These are phyloP conservation scores for Boletus rubropictus DNA, from an alignment of 768 basidiomycete genomes.

Conservation along the genomic window DNA sequence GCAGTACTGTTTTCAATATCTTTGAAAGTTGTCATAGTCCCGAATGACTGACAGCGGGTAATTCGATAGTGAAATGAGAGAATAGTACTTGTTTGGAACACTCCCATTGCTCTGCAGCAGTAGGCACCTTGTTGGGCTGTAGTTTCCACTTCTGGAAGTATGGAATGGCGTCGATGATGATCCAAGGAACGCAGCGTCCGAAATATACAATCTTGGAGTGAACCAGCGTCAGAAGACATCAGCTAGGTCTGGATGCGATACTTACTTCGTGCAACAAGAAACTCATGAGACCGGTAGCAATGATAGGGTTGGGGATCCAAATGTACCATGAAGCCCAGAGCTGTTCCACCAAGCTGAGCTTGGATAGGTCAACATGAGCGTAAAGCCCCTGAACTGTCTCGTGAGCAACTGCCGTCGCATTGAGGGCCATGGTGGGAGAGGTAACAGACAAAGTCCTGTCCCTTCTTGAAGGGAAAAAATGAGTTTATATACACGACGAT, in stretches of 20 bases:
- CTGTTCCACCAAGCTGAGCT: constrained; percentile 66
- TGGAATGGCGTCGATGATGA: constrained; percentile 89
- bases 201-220: constrained; percentile 82
- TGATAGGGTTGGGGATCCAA: constrained; percentile 78
- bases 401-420: constrained; percentile 32
- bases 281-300: constrained; percentile 91
- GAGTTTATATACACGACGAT: constrained; percentile 9
- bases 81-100: constrained; percentile 92
- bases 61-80: constrained; percentile 93
- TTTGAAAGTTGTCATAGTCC: not conserved
- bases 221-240: not conserved
- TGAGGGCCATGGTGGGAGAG: constrained; percentile 37
- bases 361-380: constrained; percentile 50
- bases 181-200: constrained; percentile 91
- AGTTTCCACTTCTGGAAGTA: constrained; percentile 95
- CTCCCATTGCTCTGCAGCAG: constrained; percentile 82
- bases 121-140: constrained; percentile 80
- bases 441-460: not conserved
- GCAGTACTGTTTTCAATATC: not conserved
- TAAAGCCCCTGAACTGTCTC: constrained; percentile 44
- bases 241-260: not conserved
- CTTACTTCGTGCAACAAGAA: constrained; percentile 92
- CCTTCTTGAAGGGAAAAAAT: constrained; percentile 12
- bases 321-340: constrained; percentile 85
- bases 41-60: constrained; percentile 63